These are phyloP conservation scores for Gossypium herbaceum DNA, from an alignment of 345 rosid genomes.

Conservation along the genomic window DNA sequence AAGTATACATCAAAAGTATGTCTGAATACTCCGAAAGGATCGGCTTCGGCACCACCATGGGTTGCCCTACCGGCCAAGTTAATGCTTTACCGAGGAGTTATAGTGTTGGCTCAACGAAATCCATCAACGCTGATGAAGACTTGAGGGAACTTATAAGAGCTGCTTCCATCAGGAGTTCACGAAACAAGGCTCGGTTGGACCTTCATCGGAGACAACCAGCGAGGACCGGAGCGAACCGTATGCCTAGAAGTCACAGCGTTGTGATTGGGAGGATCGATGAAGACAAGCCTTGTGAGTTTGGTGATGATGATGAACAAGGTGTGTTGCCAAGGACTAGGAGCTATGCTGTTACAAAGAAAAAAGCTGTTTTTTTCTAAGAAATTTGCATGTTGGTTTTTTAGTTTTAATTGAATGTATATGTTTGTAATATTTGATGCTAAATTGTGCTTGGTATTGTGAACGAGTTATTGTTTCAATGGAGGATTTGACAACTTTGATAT, in stretches of 20 bases:
- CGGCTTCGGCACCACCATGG: slow-evolving; percentile 31
- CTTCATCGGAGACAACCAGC: background rate
- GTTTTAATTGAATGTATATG: too few relatives aligned
- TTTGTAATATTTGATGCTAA: too few relatives aligned
- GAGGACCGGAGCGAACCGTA: background rate
- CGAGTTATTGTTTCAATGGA: too few relatives aligned
- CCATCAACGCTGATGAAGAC: slow-evolving; percentile 31
- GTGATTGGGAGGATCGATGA: slow-evolving; percentile 75
- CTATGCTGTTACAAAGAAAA: slow-evolving; percentile 29
- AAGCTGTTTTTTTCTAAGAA: slow-evolving; percentile 11
- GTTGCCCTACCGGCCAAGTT: slow-evolving; percentile 40
- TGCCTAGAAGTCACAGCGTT: slow-evolving; percentile 37
- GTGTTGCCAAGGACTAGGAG: slow-evolving; percentile 43
- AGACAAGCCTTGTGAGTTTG: slow-evolving; percentile 55
- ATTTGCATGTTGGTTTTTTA: too few relatives aligned
- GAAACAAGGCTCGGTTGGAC: slow-evolving; percentile 8
- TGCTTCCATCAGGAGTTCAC: slow-evolving; percentile 40
- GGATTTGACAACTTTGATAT: too few relatives aligned
- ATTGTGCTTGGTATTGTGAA: too few relatives aligned
- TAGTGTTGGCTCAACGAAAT: slow-evolving; percentile 23
- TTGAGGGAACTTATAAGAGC: slow-evolving; percentile 45
- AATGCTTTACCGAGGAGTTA: slow-evolving; percentile 39
- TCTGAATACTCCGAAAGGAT: slow-evolving; percentile 53
- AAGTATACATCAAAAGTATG: slow-evolving; percentile 57
- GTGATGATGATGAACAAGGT: slow-evolving; percentile 12